Evolutionary conservation across 2,329 filamentous ascomycete species (phyloP), one percentile per base, ranked within the genome.

Genomic region (Penicillium brasilianum): DNA sequence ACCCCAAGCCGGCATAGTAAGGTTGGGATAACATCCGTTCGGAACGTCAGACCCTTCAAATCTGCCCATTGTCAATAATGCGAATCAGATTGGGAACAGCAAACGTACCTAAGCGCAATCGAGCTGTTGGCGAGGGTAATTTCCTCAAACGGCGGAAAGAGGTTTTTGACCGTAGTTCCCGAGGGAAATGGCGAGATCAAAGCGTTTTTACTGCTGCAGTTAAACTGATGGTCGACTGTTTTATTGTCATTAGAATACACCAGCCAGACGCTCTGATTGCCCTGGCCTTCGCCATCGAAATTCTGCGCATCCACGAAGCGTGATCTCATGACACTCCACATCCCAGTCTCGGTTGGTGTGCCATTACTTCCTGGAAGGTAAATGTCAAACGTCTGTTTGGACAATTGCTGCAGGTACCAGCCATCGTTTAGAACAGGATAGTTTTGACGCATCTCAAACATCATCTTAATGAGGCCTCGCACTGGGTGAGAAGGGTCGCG

Each of bases 361-460:
- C 75, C 79, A 56, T 80, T 78, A n/a, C 83, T 85, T 58, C 84
- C 85, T 18, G 83, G 83, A 43, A 85, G 77, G 5, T 75, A 75
- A 46, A 84, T 76, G 36, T 82, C 72, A 22, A 76, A 72, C 2
- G 84, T 87, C 67, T 83, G 77, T 43, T 85, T 87, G 1, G 85
- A 86, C 3, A 89, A 76, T 53, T 83, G 80, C 56, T 81, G 74
- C 25, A 89, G 65, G n/a, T 77, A 77, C 62, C 80, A 86, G 0
- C 87, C 87, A 66, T 88, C 85, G 50, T 87, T 87, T 20, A 89
- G 76, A 0, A 84, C 83, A 0, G 85, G 84, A 59, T 80, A 88
- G 32, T 82, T 72, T n/a, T 81, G 71, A 50, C 87, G 82, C 70
- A 88, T 76, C 63, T 87, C 80, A 64, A 84, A 87, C 82, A 88